phyloP scores from a whole-genome alignment of 2,329 filamentous ascomycete species.

The Botryotinia narcissicola region DNA sequence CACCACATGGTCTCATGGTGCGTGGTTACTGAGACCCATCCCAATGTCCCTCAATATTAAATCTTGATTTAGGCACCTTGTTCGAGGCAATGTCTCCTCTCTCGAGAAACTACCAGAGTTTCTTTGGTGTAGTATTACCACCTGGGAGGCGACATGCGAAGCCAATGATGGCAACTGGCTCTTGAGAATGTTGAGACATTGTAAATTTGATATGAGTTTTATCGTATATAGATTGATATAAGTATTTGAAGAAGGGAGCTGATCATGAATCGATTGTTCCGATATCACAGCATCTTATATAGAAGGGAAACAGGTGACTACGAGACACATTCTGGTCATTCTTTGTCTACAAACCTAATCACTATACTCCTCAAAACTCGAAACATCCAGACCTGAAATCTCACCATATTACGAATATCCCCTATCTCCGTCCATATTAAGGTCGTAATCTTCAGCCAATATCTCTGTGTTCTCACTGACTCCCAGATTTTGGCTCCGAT shows the following conservation, averaged over 20 bases:
- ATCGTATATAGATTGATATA: not conserved
- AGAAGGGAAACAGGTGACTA: not conserved
- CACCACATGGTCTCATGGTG: constrained; percentile 70
- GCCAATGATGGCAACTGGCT: constrained; percentile 43
- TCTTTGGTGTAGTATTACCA: constrained; percentile 34
- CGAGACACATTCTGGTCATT: not conserved
- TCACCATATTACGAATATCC: not conserved
- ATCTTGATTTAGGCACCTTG: constrained; percentile 60
- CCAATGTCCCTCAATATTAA: constrained; percentile 66
- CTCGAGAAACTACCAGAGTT: constrained; percentile 48
- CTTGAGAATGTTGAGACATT: constrained; percentile 23
- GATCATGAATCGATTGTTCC: not conserved
- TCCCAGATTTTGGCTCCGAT: not conserved
- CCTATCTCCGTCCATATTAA: not conserved
- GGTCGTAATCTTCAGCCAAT: not conserved
- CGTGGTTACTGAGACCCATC: constrained; percentile 64
- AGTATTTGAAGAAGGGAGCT: not conserved
- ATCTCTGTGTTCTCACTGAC: not conserved
- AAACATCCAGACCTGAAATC: not conserved
- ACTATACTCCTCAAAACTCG: not conserved
- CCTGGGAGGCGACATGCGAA: constrained; percentile 43
- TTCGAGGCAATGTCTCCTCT: constrained; percentile 70
- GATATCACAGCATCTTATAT: not conserved
- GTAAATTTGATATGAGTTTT: not conserved
- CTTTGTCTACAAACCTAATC: not conserved